Conservation (phyloP, 192 early-diverging fungal genomes). For the Gaertneriomyces semiglobifer region DNA sequence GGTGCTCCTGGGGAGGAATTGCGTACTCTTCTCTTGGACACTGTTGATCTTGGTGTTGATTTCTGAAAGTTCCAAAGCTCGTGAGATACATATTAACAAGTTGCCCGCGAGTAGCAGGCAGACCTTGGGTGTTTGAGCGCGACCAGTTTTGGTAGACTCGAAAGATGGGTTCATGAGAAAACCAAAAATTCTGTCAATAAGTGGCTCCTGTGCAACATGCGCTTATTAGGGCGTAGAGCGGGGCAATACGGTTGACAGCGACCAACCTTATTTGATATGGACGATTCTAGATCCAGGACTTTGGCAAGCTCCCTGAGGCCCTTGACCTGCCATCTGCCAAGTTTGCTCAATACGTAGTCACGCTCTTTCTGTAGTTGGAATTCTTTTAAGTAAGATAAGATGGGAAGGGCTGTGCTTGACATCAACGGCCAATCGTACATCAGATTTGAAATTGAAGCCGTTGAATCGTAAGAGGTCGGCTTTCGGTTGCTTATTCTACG, state of each 20-base stretch:
- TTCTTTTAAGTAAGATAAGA: not conserved
- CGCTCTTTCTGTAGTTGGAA: constrained; percentile 22
- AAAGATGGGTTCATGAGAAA: constrained; percentile 20
- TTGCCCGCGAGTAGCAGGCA: too few relatives aligned
- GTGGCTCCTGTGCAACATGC: constrained; percentile 1
- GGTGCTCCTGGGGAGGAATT: too few relatives aligned
- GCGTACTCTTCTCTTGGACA: too few relatives aligned
- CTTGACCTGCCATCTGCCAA: constrained; percentile 9
- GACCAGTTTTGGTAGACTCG: constrained; percentile 6
- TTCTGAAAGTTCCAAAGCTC: too few relatives aligned
- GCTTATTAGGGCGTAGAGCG: not conserved
- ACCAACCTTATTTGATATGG: constrained; percentile 15
- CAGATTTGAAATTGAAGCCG: constrained; percentile 24
- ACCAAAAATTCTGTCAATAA: constrained; percentile 15
- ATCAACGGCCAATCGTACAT: constrained; percentile 3
- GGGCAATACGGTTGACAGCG: not conserved
- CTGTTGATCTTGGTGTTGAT: too few relatives aligned
- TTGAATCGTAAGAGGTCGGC: constrained; percentile 24
- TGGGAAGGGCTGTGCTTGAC: not conserved
- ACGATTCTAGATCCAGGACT: constrained; percentile 18
- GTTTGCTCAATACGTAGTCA: constrained; percentile 15
- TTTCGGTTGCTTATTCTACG: constrained; percentile 21
- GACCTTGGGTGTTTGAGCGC: not conserved
- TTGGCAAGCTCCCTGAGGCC: constrained; percentile 22
- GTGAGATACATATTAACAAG: too few relatives aligned